Evolutionary conservation across 139 green algal genomes (phyloP), one percentile per base, ranked within the genome.

Genomic region (Microglena sp.): DNA sequence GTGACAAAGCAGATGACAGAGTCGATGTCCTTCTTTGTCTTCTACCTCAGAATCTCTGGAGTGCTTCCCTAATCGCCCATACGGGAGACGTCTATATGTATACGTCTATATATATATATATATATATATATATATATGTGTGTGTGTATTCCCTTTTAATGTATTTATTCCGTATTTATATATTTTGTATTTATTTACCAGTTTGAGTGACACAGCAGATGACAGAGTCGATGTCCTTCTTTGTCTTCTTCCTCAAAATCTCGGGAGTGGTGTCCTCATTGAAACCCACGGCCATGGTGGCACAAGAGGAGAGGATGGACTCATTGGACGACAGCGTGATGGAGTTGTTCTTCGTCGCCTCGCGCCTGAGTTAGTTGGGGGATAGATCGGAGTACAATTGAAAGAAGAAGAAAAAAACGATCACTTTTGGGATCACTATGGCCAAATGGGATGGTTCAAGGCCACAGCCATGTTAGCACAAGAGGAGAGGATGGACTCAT

Each of bases 261-360:
- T 72, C 68, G 22, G 68, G 68, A n/a, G 67, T 74, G 24, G 60
- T 68, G 34, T 68, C 60, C 55, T 81, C 74, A 11, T 50, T 63
- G 31, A 76, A 81, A 30, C 60, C 69, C 11, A 81, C 74, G 0
- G 74, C 65, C 60, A 81, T 76, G 31, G 61, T 66, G 0, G 69
- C 69, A 0, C 66, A 66, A 3, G 64, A 71, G 1, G 68, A 74
- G 45, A 81, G 55, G 21, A 81, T 67, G 35, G 45, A 46, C 66
- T 81, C 74, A 5, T 55, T 31, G 2, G 69, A 45, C 18, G 55
- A 46, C 69, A 81, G 71, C 46, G 64, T 64, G 21, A 55, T 21
- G 18, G 54, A 36, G 55, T 67, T 73, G 66, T 66, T 34, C 28
- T 53, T 50, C 11, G 58, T 65, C 4, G 58, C 32, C 58, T 34